These are phyloP conservation scores for Musa acuminata DNA, from an alignment of 176 grass and related monocot genomes.

Conservation along the genomic window DNA sequence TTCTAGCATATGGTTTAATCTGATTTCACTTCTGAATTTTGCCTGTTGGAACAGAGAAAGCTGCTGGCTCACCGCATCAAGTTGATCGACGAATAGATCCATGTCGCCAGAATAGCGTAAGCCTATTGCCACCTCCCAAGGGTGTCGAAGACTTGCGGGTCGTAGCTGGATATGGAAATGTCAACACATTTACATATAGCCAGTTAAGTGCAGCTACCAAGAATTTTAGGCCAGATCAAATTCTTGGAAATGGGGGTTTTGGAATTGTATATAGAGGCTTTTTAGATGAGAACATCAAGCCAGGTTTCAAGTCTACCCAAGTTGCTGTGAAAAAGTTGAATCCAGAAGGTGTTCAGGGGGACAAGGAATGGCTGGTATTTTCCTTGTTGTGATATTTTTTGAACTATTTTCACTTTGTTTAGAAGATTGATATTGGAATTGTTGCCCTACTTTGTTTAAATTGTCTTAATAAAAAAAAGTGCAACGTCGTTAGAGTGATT, in stretches of 20 bases:
- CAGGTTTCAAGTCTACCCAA: slow-evolving; percentile 7
- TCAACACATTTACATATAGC: not conserved
- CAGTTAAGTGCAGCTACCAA: slow-evolving; percentile 3
- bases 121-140: not conserved
- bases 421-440: not conserved
- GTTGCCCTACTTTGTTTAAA: not conserved
- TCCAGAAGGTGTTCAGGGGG: slow-evolving; percentile 11
- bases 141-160: slow-evolving; percentile 16
- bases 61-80: not conserved
- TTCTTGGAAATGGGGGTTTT: slow-evolving; percentile 14
- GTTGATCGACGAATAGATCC: not conserved
- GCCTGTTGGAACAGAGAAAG: not conserved
- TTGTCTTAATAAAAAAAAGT: not conserved
- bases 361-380: slow-evolving; percentile 20
- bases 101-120: not conserved
- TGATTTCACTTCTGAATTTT: not conserved
- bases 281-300: slow-evolving; percentile 5
- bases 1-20: no score
- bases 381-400: not conserved
- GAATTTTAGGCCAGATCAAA: slow-evolving; percentile 15
- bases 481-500: no score
- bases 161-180: slow-evolving; percentile 9
- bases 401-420: not conserved
- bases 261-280: slow-evolving; percentile 15
- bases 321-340: slow-evolving; percentile 14